A percentile compares a stretch with the other conserved stretches of the same genome.
Conservation (phyloP, 805 yeast genomes). For the Wickerhamomyces queroliae region DNA sequence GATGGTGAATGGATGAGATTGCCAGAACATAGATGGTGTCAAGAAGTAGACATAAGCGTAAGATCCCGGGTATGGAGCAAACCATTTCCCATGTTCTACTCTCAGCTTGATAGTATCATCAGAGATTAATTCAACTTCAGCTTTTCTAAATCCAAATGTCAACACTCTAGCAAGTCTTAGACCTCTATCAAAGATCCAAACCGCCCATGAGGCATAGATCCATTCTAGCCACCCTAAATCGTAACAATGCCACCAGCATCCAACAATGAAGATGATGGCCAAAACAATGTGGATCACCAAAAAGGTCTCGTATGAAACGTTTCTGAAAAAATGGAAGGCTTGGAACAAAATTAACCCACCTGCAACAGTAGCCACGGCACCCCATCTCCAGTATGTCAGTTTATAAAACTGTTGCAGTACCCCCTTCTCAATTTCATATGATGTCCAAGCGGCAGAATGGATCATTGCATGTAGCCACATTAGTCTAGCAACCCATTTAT, state of each 20-base stretch:
- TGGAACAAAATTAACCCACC: conserved; percentile 41
- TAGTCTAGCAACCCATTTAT: conserved; percentile 54
- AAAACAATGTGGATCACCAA: conserved; percentile 50
- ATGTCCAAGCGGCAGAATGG: conserved; percentile 15
- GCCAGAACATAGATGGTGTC: conserved; percentile 50
- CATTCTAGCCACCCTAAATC: conserved; percentile 48
- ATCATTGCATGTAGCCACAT: conserved; percentile 21
- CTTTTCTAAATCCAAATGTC: conserved; percentile 1
- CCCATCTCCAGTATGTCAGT: conserved; percentile 24
- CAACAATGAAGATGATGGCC: conserved; percentile 46
- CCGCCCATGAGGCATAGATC: conserved; percentile 32
- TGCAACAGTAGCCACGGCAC: conserved; percentile 37
- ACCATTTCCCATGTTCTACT: conserved; percentile 32
- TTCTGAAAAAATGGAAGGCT: conserved; percentile 46
- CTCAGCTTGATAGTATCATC: conserved; percentile 39
- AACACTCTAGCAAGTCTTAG: conserved; percentile 32
- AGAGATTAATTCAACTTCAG: conserved; percentile 9
- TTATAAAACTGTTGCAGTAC: conserved; percentile 3
- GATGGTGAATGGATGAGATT: conserved; percentile 70
- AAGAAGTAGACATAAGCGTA: conserved; percentile 54
- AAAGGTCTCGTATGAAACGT: conserved; percentile 53
- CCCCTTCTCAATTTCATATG: conserved; percentile 5
- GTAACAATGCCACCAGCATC: conserved; percentile 53
- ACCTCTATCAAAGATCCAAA: conserved; percentile 44
- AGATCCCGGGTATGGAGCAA: conserved; percentile 49